Percentiles rank a stretch among this genome's conserved stretches.
Evolutionary conservation across 2,329 filamentous ascomycete species (phyloP).

Genomic region (Arachnopeziza araneosa): DNA sequence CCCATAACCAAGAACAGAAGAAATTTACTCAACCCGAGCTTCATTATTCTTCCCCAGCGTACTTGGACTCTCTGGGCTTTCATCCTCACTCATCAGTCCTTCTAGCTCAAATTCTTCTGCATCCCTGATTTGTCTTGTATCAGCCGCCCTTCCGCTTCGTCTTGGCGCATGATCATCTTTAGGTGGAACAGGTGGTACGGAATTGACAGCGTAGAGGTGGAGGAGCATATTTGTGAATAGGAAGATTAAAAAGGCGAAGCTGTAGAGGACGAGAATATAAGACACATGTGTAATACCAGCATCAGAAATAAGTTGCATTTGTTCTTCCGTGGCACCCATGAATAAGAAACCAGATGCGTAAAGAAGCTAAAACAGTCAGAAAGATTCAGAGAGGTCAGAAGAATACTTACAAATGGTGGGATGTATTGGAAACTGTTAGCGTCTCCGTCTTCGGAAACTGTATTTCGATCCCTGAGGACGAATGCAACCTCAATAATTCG

Average conservation of each 20-base stretch:
- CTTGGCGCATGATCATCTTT: conserved; percentile 24
- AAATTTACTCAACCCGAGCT: conserved; percentile 18
- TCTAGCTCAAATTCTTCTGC: conserved; percentile 93
- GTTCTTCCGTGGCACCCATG: conserved; percentile 96
- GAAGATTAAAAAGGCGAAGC: conserved; percentile 83
- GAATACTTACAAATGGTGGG: conserved; percentile 59
- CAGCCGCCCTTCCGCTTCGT: conserved; percentile 34
- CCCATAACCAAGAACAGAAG: not conserved
- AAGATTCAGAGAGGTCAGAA: conserved; percentile 5
- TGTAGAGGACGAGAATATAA: conserved; percentile 89
- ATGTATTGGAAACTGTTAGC: conserved; percentile 69
- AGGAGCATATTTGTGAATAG: conserved; percentile 86
- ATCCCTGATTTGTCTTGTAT: conserved; percentile 61
- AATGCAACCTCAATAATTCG: conserved; percentile 91
- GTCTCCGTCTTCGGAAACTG: conserved; percentile 62
- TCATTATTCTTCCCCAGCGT: conserved; percentile 43
- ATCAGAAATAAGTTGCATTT: conserved; percentile 72
- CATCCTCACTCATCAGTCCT: conserved; percentile 83
- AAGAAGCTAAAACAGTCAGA: conserved; percentile 57
- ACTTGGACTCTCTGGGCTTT: conserved; percentile 46
- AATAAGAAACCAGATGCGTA: conserved; percentile 93
- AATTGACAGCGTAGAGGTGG: conserved; percentile 66
- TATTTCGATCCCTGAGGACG: conserved; percentile 66
- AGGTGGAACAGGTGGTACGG: conserved; percentile 34
- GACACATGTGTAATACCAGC: conserved; percentile 81